Evolutionary conservation across 2,329 filamentous ascomycete genomes (phyloP).

Genomic region (Fusarium anthophilum): DNA sequence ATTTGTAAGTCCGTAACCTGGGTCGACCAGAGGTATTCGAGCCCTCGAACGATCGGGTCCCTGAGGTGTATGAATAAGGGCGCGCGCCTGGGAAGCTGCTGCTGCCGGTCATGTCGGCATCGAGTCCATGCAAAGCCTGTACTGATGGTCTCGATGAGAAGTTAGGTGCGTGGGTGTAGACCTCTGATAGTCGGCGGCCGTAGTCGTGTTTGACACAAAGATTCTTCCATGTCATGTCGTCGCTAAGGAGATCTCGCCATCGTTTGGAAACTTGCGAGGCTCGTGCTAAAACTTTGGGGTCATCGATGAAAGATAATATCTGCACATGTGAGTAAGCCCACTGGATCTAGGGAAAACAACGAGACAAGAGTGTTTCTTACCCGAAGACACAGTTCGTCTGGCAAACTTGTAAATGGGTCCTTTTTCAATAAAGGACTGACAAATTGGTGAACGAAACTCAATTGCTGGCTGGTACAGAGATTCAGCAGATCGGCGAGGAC

Average conservation of each 20-base stretch:
- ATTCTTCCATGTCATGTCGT: constrained; percentile 98
- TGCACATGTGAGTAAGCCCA: constrained; percentile 49
- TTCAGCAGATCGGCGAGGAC: constrained; percentile 90
- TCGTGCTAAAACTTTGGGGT: constrained; percentile 90
- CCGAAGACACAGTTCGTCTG: constrained; percentile 90
- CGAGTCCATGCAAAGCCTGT: constrained; percentile 45
- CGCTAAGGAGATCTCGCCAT: constrained; percentile 92
- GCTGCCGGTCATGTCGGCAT: constrained; percentile 49
- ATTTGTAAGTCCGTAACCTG: constrained; percentile 86
- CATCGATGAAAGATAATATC: constrained; percentile 97
- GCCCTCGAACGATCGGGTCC: constrained; percentile 67
- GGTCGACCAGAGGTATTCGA: constrained; percentile 48
- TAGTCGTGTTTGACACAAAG: constrained; percentile 97
- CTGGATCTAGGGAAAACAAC: background rate
- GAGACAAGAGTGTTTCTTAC: constrained; percentile 61
- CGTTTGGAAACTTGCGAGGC: constrained; percentile 95
- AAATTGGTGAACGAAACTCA: constrained; percentile 96
- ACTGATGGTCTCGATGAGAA: constrained; percentile 45
- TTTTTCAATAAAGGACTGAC: constrained; percentile 95
- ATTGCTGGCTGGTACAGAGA: constrained; percentile 91
- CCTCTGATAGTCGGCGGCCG: constrained; percentile 66
- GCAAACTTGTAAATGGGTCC: constrained; percentile 91
- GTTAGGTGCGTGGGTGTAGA: constrained; percentile 49
- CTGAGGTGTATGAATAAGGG: constrained; percentile 49
- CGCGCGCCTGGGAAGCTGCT: constrained; percentile 58